Evolutionary conservation across 2,329 filamentous ascomycete genomes (phyloP).

Genomic region (Phaeosphaeriaceae sp.): DNA sequence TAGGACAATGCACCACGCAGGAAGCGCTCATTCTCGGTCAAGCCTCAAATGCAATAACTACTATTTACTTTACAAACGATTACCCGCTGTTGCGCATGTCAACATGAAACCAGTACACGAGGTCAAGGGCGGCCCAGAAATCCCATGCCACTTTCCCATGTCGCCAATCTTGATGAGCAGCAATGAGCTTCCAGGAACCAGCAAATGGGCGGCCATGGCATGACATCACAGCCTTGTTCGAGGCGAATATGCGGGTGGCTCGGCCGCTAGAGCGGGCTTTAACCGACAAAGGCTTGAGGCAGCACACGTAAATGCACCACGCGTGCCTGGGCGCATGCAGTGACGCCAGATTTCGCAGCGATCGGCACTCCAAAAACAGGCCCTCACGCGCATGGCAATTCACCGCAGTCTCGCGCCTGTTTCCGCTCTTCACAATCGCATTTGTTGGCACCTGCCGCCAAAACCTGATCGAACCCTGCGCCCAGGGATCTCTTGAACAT

Average conservation of each 20-base stretch:
- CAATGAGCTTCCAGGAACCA: neutral
- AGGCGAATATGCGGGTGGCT: neutral
- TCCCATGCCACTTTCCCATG: constrained; percentile 3
- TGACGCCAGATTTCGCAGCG: constrained; percentile 4
- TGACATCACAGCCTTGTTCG: constrained; percentile 4
- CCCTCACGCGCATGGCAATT: constrained; percentile 2
- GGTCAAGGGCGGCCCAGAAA: neutral
- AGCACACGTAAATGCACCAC: neutral
- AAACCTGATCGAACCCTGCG: constrained; percentile 4
- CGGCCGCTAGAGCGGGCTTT: constrained; percentile 5
- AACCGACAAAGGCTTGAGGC: constrained; percentile 3
- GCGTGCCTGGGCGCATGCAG: constrained; percentile 6
- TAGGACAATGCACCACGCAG: neutral
- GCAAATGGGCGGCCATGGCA: neutral
- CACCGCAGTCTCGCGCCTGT: neutral
- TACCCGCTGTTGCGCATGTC: neutral
- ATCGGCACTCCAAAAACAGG: constrained; percentile 2
- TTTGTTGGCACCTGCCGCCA: constrained; percentile 8
- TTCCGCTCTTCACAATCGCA: neutral
- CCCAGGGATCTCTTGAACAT: neutral
- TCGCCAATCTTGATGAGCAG: neutral
- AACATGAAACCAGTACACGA: neutral
- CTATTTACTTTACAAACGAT: neutral
- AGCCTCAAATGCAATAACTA: neutral
- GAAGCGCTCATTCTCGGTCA: neutral